Base-by-base conservation (phyloP, 2,329 filamentous ascomycete genomes). In the Botryotinia calthae region DNA sequence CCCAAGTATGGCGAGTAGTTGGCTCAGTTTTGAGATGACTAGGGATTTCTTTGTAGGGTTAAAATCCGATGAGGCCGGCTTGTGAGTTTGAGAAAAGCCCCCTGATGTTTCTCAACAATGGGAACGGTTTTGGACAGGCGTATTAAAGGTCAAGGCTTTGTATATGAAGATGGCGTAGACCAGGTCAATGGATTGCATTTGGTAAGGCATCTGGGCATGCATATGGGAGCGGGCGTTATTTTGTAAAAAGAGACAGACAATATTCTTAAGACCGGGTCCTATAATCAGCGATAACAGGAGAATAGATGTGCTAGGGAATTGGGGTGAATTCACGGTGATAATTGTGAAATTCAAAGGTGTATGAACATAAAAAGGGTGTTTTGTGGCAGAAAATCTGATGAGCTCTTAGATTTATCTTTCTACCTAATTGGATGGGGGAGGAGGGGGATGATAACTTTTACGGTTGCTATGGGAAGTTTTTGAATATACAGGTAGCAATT, bases 1-100 rank as follows among this genome's bases (percentile, higher is more conserved):
- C 12, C 96, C 96, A 5, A 98, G 95, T 82, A 99, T 99, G 95
- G 96, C 96, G 25, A 97, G 94, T 78, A 98, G 93, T 82, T 99
- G 96, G 95, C 88, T 98, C 74, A 98, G 95, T 82, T 99, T 97
- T 81, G 96, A 99, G 84, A 85, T 98, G 81, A 95, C 93, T 14
- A 89, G 96, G 76, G 96, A 99, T 82, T 92, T 97, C 80, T 84
- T 98, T 58, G 85, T 97, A 73, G 85, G 84, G 31, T 81, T 94
- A 44, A 87, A 87, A 73, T 83, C 85, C 1, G 84, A 79, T 44
- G 69, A 70, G 28, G 31, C 74, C 31, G 75, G 76, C 69, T 66
- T 78, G 48, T 80, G 75, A 78, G 56, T 48, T 58, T 42, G 16
- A 25, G 44, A 34, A 51, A 42, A 44, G 48, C 65, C n/a, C 18